Conservation (phyloP, 2,329 filamentous ascomycete genomes). For the Phialocephala subalpina region DNA sequence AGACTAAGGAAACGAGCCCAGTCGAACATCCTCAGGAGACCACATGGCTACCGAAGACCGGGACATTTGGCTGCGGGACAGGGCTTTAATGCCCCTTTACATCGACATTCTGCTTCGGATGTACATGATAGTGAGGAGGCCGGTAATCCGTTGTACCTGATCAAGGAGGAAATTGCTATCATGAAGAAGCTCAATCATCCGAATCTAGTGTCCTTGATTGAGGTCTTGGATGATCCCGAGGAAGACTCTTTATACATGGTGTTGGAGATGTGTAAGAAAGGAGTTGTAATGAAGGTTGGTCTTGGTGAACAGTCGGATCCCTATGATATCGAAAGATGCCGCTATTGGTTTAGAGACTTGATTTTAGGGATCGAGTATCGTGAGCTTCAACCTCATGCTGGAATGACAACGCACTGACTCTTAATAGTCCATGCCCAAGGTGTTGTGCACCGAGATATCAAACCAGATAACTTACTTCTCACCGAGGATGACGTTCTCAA, state of each 20-base stretch:
- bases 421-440: slow-evolving; percentile 85
- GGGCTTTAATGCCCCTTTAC: slow-evolving; percentile 49
- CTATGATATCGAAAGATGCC: slow-evolving; percentile 82
- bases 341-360: slow-evolving; percentile 93
- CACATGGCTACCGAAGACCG: slow-evolving; percentile 59
- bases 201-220: slow-evolving; percentile 91
- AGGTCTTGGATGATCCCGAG: slow-evolving; percentile 93
- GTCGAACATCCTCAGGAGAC: slow-evolving; percentile 81
- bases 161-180: slow-evolving; percentile 95
- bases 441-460: slow-evolving; percentile 96
- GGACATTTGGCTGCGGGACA: slow-evolving; percentile 53
- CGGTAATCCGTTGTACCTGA: slow-evolving; percentile 78
- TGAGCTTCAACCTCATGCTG: slow-evolving; percentile 52
- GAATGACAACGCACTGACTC: slow-evolving; percentile 29
- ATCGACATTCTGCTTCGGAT: slow-evolving; percentile 64
- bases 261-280: slow-evolving; percentile 98
- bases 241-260: slow-evolving; percentile 99
- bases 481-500: slow-evolving; percentile 94
- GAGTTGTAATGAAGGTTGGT: slow-evolving; percentile 95
- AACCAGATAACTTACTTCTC: slow-evolving; percentile 93
- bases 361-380: slow-evolving; percentile 94
- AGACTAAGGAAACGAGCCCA: slow-evolving; percentile 89
- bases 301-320: slow-evolving; percentile 84
- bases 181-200: slow-evolving; percentile 98
- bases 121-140: slow-evolving; percentile 66